These are phyloP conservation scores for Leucoagaricus sp. DNA, from an alignment of 1,284 basidiomycete genomes.

Conservation along the genomic window DNA sequence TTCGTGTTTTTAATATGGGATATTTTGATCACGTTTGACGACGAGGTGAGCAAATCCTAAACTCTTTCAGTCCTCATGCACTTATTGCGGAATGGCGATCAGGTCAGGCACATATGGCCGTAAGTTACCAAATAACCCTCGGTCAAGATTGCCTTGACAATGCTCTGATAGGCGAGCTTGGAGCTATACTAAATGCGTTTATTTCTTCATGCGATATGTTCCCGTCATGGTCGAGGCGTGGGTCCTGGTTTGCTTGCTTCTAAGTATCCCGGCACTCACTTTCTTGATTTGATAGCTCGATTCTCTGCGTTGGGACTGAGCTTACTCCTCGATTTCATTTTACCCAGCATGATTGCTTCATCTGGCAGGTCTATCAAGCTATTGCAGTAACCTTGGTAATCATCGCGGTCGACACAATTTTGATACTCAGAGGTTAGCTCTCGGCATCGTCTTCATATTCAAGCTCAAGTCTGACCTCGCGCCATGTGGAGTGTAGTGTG, in stretches of 20 bases:
- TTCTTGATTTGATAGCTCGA: constrained; percentile 24
- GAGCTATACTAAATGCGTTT: constrained; percentile 34
- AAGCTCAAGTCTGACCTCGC: background rate
- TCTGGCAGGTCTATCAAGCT: constrained; percentile 41
- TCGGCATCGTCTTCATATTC: background rate
- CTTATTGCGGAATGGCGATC: background rate
- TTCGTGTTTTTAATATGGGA: constrained; percentile 43
- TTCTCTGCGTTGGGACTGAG: constrained; percentile 35
- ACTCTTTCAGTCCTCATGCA: background rate
- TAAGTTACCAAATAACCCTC: constrained; percentile 21
- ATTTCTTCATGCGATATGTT: constrained; percentile 36
- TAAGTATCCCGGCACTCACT: background rate
- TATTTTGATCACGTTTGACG: constrained; percentile 39
- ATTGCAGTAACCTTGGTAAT: constrained; percentile 29
- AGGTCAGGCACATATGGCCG: constrained; percentile 42
- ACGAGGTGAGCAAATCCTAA: constrained; percentile 40
- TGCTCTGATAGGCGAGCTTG: constrained; percentile 27
- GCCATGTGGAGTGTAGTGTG: constrained; percentile 21
- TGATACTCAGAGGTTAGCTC: constrained; percentile 33
- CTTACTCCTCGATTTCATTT: constrained; percentile 34
- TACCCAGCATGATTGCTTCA: constrained; percentile 36
- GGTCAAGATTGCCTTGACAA: background rate
- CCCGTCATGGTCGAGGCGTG: constrained; percentile 37
- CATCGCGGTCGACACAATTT: constrained; percentile 33
- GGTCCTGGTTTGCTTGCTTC: too few relatives aligned